Conservation (phyloP, 371 early-diverging fungal genomes). For the Apophysomyces sp. region DNA sequence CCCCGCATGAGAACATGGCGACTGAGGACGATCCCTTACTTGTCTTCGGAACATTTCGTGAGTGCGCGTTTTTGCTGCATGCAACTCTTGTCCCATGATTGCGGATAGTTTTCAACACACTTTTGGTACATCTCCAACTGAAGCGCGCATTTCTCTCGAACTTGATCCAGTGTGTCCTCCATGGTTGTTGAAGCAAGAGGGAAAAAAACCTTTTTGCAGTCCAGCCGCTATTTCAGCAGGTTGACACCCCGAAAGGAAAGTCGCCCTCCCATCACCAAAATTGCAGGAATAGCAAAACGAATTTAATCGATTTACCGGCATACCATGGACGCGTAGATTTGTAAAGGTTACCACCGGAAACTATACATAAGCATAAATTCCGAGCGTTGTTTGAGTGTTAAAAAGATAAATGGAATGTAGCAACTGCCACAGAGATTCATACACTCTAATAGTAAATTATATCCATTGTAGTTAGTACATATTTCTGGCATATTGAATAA, state of each 20-base stretch:
- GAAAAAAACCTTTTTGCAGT: background rate
- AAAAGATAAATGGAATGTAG: no score
- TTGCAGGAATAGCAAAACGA: no score
- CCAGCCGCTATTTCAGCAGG: background rate
- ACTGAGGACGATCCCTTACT: conserved; percentile 39
- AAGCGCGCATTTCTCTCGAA: conserved; percentile 77
- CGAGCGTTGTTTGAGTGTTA: no score
- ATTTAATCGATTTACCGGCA: no score
- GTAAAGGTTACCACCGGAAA: no score
- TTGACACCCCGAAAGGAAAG: background rate
- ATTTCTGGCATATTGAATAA: no score
- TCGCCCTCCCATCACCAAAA: no score
- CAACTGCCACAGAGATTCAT: no score
- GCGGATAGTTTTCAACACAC: conserved; percentile 75
- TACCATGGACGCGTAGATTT: no score
- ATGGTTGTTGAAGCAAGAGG: conserved; percentile 27
- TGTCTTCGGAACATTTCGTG: conserved; percentile 81
- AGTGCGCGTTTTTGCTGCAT: conserved; percentile 69
- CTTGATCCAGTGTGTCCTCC: conserved; percentile 71
- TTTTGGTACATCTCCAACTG: conserved; percentile 76
- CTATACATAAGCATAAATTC: no score
- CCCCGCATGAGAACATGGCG: conserved; percentile 9
- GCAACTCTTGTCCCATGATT: conserved; percentile 75
- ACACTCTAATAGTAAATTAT: no score
- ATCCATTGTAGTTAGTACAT: no score